A percentile compares a stretch with the other conserved stretches of the same genome.
Evolutionary conservation across 2,329 filamentous ascomycete species (phyloP).

Genomic region (Lomentospora prolificans): DNA sequence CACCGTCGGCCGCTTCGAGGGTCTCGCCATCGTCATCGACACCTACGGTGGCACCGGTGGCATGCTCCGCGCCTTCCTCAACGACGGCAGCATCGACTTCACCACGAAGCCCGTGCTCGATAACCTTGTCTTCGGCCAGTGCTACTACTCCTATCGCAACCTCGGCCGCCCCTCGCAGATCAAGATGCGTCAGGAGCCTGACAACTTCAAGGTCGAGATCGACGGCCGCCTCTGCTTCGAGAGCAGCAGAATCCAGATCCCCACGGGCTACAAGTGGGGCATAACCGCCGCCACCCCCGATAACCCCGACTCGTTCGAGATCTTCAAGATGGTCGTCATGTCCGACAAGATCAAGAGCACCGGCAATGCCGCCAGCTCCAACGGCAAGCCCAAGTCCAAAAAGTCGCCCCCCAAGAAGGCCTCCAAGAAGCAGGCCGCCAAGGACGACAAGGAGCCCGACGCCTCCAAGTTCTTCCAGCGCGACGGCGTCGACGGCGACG

Average conservation of each 20-base stretch:
- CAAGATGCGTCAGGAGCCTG: constrained; percentile 56
- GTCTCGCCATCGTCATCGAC: constrained; percentile 80
- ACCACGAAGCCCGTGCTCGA: constrained; percentile 68
- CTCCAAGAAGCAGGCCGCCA: constrained; percentile 19
- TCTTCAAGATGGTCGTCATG: constrained; percentile 76
- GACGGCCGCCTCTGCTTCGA: constrained; percentile 79
- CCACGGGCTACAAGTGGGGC: constrained; percentile 74
- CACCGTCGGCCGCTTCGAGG: constrained; percentile 76
- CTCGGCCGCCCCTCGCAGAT: constrained; percentile 74
- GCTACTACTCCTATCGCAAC: constrained; percentile 84
- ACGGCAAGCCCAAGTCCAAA: constrained; percentile 14
- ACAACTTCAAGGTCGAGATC: constrained; percentile 65
- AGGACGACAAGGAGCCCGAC: constrained; percentile 16
- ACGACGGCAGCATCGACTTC: constrained; percentile 79
- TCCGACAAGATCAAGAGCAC: constrained; percentile 29
- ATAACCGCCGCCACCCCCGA: constrained; percentile 83
- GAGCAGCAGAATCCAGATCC: constrained; percentile 68
- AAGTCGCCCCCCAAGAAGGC: constrained; percentile 21
- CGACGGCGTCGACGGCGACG: constrained; percentile 13
- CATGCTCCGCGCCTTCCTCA: constrained; percentile 83
- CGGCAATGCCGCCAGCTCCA: constrained; percentile 2
- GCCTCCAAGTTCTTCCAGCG: constrained; percentile 16
- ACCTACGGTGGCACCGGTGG: constrained; percentile 68
- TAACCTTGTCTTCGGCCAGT: constrained; percentile 84
- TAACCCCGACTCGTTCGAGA: constrained; percentile 86